Percentiles rank a stretch among this genome's conserved stretches.
These are phyloP conservation scores for Begonia loranthoides DNA, from an alignment of 306 rosid genomes.

Conservation along the genomic window DNA sequence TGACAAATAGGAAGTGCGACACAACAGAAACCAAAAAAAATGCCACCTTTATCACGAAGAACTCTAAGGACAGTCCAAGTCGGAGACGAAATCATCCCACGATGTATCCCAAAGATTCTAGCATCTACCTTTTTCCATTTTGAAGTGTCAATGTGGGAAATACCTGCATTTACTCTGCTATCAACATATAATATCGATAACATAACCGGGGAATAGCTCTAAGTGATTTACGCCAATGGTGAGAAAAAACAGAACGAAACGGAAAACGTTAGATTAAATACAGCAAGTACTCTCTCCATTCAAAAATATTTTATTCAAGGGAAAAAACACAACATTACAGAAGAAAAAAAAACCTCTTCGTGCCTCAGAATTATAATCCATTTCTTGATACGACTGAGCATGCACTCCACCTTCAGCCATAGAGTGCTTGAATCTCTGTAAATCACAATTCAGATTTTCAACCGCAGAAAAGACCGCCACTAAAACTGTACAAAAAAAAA, in stretches of 20 bases:
- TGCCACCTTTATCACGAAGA: constrained; percentile 23
- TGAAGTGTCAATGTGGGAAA: constrained; percentile 12
- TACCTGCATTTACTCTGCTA: constrained; percentile 4
- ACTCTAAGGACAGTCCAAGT: constrained; percentile 19
- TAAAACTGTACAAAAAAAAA: not conserved
- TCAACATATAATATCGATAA: not conserved
- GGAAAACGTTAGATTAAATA: not conserved
- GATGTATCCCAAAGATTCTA: constrained; percentile 19
- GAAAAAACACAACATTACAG: not conserved
- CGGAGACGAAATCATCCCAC: constrained; percentile 12
- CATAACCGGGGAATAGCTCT: not conserved
- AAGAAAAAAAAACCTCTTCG: constrained; percentile 9
- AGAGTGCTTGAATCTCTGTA: constrained; percentile 20
- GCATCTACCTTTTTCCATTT: constrained; percentile 29
- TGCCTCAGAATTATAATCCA: constrained; percentile 9
- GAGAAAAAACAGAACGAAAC: not conserved
- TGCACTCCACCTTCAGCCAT: constrained; percentile 9
- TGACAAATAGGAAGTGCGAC: no score
- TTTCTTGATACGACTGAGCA: constrained; percentile 3
- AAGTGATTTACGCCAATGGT: not conserved
- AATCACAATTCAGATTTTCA: not conserved
- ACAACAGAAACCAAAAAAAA: no score
- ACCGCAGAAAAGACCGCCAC: not conserved
- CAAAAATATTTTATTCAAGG: not conserved
- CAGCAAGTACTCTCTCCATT: not conserved